These are phyloP conservation scores for Peniophora sp. DNA, from an alignment of 1,284 basidiomycete species.

Conservation along the genomic window DNA sequence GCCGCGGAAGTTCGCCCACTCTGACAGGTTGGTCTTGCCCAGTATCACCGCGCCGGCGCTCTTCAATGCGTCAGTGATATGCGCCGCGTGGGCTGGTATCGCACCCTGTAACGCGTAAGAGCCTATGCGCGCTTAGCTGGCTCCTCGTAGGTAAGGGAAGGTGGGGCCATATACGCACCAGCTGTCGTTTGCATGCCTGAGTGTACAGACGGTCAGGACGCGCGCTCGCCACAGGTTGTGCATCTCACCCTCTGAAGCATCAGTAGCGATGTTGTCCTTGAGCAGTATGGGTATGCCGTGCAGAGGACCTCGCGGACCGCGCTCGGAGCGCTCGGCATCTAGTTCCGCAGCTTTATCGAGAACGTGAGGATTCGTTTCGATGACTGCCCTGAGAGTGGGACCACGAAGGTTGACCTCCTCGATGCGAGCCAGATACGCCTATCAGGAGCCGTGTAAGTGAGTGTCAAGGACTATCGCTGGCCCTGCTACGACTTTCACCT, in stretches of 20 bases:
- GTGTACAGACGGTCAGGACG: too few species aligned
- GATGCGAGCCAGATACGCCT: conserved; percentile 66
- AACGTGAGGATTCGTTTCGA: conserved; percentile 57
- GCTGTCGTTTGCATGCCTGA: conserved; percentile 55
- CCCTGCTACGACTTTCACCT: too few species aligned
- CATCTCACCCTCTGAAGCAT: too few species aligned
- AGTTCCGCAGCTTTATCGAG: conserved; percentile 42
- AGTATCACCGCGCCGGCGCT: conserved; percentile 37
- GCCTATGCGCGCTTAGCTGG: conserved; percentile 20
- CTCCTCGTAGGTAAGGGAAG: neutral
- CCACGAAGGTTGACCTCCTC: conserved; percentile 65
- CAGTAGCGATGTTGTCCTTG: conserved; percentile 52
- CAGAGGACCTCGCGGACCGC: conserved; percentile 42
- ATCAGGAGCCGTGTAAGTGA: neutral
- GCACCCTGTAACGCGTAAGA: conserved; percentile 33
- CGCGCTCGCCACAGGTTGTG: too few species aligned
- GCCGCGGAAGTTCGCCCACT: conserved; percentile 22
- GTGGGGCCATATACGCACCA: neutral
- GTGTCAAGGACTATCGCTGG: too few species aligned
- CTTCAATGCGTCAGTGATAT: conserved; percentile 28
- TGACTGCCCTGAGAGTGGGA: conserved; percentile 49
- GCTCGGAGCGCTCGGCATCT: conserved; percentile 42
- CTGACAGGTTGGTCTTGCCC: conserved; percentile 23
- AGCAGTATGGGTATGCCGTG: conserved; percentile 67
- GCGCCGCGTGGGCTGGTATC: conserved; percentile 32